Percentiles rank a stretch among this genome's conserved stretches.
These are phyloP conservation scores for Fusarium nematophilum DNA, from an alignment of 2,329 filamentous ascomycete species.

Conservation along the genomic window DNA sequence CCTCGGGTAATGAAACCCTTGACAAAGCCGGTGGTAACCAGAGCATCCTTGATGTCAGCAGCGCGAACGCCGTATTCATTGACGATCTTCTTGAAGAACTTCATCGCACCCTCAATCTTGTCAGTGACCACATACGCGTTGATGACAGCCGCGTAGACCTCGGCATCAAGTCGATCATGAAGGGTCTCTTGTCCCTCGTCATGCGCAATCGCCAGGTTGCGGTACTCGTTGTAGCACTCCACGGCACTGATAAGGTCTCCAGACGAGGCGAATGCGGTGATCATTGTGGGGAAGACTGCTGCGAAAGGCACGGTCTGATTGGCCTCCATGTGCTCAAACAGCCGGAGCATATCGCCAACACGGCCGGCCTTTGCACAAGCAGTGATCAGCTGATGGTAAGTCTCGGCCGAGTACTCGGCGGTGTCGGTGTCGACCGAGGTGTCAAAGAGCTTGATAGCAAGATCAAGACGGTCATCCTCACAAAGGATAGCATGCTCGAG, in stretches of 20 bases:
- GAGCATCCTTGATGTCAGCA: slow-evolving; percentile 74
- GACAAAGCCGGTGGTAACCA: slow-evolving; percentile 81
- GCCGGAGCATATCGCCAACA: slow-evolving; percentile 87
- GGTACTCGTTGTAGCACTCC: slow-evolving; percentile 96
- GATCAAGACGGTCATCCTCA: slow-evolving; percentile 87
- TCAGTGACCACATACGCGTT: slow-evolving; percentile 87
- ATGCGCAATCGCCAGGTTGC: slow-evolving; percentile 84
- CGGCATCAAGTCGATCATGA: slow-evolving; percentile 78
- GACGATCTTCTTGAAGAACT: slow-evolving; percentile 86
- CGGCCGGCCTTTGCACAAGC: slow-evolving; percentile 87
- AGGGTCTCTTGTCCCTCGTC: slow-evolving; percentile 78
- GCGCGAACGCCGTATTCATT: slow-evolving; percentile 68
- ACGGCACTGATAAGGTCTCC: slow-evolving; percentile 90
- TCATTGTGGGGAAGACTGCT: slow-evolving; percentile 91
- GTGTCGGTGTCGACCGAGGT: slow-evolving; percentile 73
- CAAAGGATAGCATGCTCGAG: slow-evolving; percentile 86
- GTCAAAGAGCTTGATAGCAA: slow-evolving; percentile 88
- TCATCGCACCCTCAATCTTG: slow-evolving; percentile 82
- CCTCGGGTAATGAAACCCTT: slow-evolving; percentile 79
- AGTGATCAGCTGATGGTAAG: slow-evolving; percentile 86
- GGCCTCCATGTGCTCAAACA: slow-evolving; percentile 92
- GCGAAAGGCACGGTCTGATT: slow-evolving; percentile 79
- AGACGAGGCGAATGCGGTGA: slow-evolving; percentile 86
- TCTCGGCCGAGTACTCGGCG: slow-evolving; percentile 79
- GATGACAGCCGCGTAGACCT: slow-evolving; percentile 92